Evolutionary conservation across 164 flowering plant genomes (phyloP).

Genomic region (Tetrastigma voinierianum): DNA sequence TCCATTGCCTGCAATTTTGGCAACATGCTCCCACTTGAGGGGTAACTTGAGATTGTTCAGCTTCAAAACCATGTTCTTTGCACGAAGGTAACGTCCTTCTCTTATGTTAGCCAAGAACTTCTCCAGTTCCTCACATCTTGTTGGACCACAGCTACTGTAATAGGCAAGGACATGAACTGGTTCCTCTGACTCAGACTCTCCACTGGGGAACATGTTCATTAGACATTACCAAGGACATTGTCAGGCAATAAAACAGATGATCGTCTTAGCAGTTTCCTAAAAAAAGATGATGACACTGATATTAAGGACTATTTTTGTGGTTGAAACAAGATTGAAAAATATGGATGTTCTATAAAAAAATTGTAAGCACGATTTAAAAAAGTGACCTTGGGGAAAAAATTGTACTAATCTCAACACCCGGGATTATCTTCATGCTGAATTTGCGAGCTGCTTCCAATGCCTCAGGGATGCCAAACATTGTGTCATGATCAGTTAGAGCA

Average conservation of each 20-base stretch:
- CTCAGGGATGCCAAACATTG: slow-evolving; percentile 91
- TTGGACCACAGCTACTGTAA: slow-evolving; percentile 86
- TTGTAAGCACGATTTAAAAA: neutral
- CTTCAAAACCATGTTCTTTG: slow-evolving; percentile 70
- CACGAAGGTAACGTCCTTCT: slow-evolving; percentile 81
- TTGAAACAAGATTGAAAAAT: no score
- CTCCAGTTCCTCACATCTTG: slow-evolving; percentile 56
- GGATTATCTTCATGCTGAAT: slow-evolving; percentile 80
- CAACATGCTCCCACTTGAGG: slow-evolving; percentile 79
- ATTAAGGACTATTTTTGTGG: no score
- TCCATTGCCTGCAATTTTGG: slow-evolving; percentile 82
- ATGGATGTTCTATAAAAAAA: no score
- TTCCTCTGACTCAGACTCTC: slow-evolving; percentile 60
- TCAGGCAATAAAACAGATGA: no score
- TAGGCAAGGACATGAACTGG: slow-evolving; percentile 95
- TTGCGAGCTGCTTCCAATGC: slow-evolving; percentile 80
- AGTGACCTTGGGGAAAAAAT: slow-evolving; percentile 56
- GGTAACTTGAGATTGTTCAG: slow-evolving; percentile 79
- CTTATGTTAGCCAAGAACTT: slow-evolving; percentile 65
- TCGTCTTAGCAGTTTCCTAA: no score
- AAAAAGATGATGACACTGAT: no score
- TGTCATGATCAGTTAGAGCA: slow-evolving; percentile 92
- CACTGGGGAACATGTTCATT: slow-evolving; percentile 26
- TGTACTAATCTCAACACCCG: slow-evolving; percentile 96
- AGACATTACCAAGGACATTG: neutral